Evolutionary conservation across 305 asterid species (phyloP).

Genomic region (Stenogyne calaminthoides): DNA sequence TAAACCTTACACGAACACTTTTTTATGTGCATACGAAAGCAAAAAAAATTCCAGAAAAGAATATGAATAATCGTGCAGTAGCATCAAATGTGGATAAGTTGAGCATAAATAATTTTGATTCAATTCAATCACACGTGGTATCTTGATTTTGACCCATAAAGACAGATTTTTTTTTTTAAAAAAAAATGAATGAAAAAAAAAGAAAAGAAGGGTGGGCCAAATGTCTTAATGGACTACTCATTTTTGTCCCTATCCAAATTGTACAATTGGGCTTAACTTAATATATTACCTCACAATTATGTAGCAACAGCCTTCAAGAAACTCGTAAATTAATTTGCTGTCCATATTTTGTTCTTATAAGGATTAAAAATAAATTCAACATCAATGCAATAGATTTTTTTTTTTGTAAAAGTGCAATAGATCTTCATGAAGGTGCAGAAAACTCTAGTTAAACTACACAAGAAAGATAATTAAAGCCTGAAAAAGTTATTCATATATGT

Average conservation of each 20-base stretch:
- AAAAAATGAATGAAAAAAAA: background rate
- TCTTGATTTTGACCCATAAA: constrained; percentile 7
- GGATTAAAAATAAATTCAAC: too few relatives aligned
- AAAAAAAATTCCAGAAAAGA: too few relatives aligned
- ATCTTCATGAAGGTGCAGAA: too few relatives aligned
- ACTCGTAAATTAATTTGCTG: background rate
- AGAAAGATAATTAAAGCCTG: background rate
- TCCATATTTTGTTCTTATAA: too few relatives aligned
- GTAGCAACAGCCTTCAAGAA: background rate
- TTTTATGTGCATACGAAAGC: too few relatives aligned
- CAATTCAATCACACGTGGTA: constrained; percentile 22
- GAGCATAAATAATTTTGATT: background rate
- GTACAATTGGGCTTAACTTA: background rate
- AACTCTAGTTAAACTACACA: too few relatives aligned
- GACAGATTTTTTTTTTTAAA: too few relatives aligned
- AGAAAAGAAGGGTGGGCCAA: constrained; percentile 17
- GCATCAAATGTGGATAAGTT: background rate
- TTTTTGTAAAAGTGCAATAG: too few relatives aligned
- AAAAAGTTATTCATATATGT: background rate
- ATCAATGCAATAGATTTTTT: too few relatives aligned
- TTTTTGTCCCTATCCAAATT: background rate
- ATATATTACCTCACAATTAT: background rate
- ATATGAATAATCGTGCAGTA: background rate
- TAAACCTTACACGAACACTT: background rate
- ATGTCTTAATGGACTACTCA: constrained; percentile 7